phyloP scores from a whole-genome alignment of 257 asterid species.

The Nicotiana otophora region DNA sequence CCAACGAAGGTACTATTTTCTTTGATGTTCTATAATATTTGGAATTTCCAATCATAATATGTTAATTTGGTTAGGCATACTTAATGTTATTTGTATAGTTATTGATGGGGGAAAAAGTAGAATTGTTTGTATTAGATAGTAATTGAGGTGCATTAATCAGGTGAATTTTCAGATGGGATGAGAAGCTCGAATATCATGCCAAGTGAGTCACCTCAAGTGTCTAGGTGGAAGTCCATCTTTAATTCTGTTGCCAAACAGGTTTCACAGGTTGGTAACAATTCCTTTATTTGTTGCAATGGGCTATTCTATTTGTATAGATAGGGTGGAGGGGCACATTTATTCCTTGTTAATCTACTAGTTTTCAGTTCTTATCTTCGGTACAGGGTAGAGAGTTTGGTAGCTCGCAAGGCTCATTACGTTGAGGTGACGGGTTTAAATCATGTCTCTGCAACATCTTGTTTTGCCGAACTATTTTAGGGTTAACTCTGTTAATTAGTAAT shows the following conservation, averaged over 20 bases:
- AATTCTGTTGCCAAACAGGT: slow-evolving; percentile 19
- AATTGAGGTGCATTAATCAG: not conserved
- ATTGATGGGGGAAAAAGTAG: not conserved
- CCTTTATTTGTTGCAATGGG: not conserved
- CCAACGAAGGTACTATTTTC: slow-evolving; percentile 36
- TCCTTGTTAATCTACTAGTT: not conserved
- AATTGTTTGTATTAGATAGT: not conserved
- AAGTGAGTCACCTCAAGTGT: slow-evolving; percentile 48
- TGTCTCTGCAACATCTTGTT: not conserved
- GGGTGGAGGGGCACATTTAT: not conserved
- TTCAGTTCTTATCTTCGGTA: not conserved
- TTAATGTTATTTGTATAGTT: not conserved
- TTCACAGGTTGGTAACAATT: slow-evolving; percentile 7
- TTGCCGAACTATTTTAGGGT: not conserved
- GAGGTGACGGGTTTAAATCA: not conserved
- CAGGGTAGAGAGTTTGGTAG: slow-evolving; percentile 7
- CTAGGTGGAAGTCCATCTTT: slow-evolving; percentile 52
- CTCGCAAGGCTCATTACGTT: not conserved
- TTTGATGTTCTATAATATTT: not conserved
- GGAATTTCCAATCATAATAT: not conserved
- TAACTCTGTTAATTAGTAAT: not conserved
- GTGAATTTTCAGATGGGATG: slow-evolving; percentile 49
- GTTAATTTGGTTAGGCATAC: not conserved
- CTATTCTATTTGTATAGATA: not conserved
- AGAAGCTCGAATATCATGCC: slow-evolving; percentile 40